These are phyloP conservation scores for Pythium scleroteichum DNA, from an alignment of 352 stramenopile genomes.

Conservation along the genomic window DNA sequence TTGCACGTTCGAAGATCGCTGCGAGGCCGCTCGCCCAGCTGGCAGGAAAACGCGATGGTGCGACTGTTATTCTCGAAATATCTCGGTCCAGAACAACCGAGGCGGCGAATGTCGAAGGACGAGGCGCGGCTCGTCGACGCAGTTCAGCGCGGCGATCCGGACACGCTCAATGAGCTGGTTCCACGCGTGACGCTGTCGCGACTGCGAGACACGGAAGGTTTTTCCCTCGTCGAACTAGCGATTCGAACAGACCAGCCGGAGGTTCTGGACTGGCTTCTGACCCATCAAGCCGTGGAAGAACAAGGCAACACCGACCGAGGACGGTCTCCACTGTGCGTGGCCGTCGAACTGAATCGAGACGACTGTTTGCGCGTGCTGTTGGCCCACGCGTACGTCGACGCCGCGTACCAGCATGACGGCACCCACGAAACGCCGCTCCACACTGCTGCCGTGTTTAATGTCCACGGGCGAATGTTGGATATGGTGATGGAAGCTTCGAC, in stretches of 20 bases:
- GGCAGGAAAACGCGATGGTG: no score
- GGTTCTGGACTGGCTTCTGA: slow-evolving; percentile 23
- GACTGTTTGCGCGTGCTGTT: slow-evolving; percentile 27
- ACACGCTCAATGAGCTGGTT: neutral
- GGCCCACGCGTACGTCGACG: slow-evolving; percentile 30
- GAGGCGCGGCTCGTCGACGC: neutral
- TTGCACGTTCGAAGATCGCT: neutral
- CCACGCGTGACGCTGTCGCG: neutral
- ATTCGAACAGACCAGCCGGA: slow-evolving; percentile 24
- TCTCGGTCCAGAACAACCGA: neutral
- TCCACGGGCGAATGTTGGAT: slow-evolving; percentile 2
- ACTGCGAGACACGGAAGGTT: slow-evolving; percentile 6
- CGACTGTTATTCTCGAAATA: neutral
- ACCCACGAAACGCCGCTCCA: slow-evolving; percentile 34
- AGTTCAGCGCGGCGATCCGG: neutral
- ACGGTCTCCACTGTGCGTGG: slow-evolving; percentile 16
- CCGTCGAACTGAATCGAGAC: slow-evolving; percentile 7
- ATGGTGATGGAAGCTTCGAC: slow-evolving; percentile 14
- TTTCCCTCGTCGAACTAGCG: slow-evolving; percentile 34
- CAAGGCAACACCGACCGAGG: slow-evolving; percentile 8
- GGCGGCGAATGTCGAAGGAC: neutral
- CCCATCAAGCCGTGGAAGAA: neutral
- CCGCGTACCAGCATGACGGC: slow-evolving; percentile 16
- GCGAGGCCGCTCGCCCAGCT: no score
- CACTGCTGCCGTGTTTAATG: slow-evolving; percentile 36